Conservation (phyloP, 2,329 filamentous ascomycete genomes). For the Aspergillus sp. region DNA sequence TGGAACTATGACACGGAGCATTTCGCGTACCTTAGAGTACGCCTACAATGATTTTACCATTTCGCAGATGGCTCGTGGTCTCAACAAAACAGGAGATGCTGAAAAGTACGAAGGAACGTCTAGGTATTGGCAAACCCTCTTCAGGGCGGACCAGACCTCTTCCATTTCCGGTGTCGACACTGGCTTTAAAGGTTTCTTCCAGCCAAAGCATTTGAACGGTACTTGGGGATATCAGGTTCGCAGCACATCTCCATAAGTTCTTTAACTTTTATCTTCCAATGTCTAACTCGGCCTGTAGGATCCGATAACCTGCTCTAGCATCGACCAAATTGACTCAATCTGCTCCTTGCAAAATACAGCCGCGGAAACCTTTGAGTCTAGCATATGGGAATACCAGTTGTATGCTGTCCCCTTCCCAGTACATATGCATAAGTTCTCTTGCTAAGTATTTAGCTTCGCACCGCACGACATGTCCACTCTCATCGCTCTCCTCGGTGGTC, state of each 20-base stretch:
- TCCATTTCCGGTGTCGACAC: conserved; percentile 59
- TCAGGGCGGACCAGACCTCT: conserved; percentile 61
- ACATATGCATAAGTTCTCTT: conserved; percentile 39
- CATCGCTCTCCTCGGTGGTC: conserved; percentile 60
- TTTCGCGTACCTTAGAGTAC: conserved; percentile 74
- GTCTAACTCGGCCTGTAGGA: conserved; percentile 44
- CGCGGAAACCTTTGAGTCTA: conserved; percentile 35
- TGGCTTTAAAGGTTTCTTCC: conserved; percentile 70
- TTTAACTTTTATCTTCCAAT: background rate
- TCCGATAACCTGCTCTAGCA: conserved; percentile 57
- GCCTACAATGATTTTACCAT: conserved; percentile 73
- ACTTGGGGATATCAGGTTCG: conserved; percentile 66
- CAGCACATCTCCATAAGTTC: background rate
- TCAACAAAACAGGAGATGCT: conserved; percentile 56
- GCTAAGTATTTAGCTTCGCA: conserved; percentile 54
- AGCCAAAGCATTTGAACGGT: conserved; percentile 66
- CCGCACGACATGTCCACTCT: conserved; percentile 54
- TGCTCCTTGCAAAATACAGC: conserved; percentile 36
- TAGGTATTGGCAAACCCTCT: conserved; percentile 69
- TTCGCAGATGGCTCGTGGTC: conserved; percentile 58
- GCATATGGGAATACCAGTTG: conserved; percentile 41
- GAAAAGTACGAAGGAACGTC: conserved; percentile 61
- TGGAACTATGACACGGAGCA: conserved; percentile 67
- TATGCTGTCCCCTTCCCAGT: conserved; percentile 53
- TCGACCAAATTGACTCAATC: conserved; percentile 44